phyloP scores from a whole-genome alignment of 805 yeast genomes.

The Starmerella sp. region DNA sequence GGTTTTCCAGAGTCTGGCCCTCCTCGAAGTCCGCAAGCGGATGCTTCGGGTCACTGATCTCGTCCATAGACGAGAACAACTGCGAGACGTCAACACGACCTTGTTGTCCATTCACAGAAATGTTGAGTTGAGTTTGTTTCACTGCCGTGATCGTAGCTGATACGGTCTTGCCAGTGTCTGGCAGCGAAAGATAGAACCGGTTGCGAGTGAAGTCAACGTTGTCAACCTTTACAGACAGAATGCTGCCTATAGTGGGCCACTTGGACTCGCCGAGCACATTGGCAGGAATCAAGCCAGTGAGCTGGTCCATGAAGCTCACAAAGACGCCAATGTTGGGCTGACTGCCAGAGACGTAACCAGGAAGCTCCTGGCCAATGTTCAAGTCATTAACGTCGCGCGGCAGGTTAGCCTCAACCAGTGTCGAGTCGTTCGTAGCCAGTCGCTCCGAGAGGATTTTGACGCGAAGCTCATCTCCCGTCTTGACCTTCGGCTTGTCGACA shows the following conservation, averaged over 20 bases:
- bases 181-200: constrained; percentile 43
- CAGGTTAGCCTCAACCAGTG: constrained; percentile 50
- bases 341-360: constrained; percentile 69
- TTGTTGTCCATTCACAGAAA: constrained; percentile 64
- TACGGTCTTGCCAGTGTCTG: constrained; percentile 1
- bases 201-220: constrained; percentile 56
- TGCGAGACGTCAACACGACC: constrained; percentile 74
- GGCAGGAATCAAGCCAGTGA: constrained; percentile 75
- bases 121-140: constrained; percentile 63
- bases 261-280: constrained; percentile 36
- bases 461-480: constrained; percentile 53
- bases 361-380: constrained; percentile 37
- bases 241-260: constrained; percentile 40
- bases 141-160: constrained; percentile 42
- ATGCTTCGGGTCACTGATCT: constrained; percentile 44
- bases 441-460: constrained; percentile 54
- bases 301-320: constrained; percentile 56
- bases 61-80: constrained; percentile 42
- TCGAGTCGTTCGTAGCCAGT: constrained; percentile 52
- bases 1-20: constrained; percentile 45
- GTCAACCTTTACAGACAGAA: constrained; percentile 36
- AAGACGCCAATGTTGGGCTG: constrained; percentile 67
- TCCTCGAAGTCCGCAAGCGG: constrained; percentile 51
- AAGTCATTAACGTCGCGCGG: constrained; percentile 57
- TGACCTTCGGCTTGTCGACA: constrained; percentile 7